phyloP scores from a whole-genome alignment of 805 yeast genomes.

The Yamadazyma insecticola region DNA sequence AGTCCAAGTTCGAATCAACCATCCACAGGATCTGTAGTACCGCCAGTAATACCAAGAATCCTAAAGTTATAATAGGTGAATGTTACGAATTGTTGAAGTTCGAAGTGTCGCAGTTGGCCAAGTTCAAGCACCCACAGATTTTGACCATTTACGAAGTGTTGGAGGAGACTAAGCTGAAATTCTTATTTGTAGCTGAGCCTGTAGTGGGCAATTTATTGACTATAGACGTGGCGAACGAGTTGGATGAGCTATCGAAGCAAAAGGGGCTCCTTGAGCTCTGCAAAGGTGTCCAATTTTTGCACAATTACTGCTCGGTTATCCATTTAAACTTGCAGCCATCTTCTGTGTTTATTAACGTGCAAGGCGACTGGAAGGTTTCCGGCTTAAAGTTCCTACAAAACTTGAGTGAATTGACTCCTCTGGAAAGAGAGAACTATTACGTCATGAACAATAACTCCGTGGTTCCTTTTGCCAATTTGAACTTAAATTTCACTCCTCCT shows the following conservation, averaged over 20 bases:
- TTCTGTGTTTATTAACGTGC: constrained; percentile 70
- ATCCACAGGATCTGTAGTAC: constrained; percentile 35
- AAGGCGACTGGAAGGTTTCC: constrained; percentile 90
- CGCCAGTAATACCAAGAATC: constrained; percentile 32
- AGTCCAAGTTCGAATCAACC: constrained; percentile 61
- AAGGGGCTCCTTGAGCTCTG: constrained; percentile 79
- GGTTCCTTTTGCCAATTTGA: constrained; percentile 71
- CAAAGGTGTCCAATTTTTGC: constrained; percentile 78
- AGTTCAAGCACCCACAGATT: constrained; percentile 85
- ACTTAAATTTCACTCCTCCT: constrained; percentile 78
- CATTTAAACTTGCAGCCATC: constrained; percentile 78
- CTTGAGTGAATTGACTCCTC: constrained; percentile 44
- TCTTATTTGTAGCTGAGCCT: constrained; percentile 82
- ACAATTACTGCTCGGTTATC: constrained; percentile 65
- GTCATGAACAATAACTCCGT: constrained; percentile 72
- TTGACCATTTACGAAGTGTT: constrained; percentile 81
- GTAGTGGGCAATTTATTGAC: constrained; percentile 54
- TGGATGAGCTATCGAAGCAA: constrained; percentile 70
- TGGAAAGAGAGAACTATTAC: constrained; percentile 52
- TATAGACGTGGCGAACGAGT: constrained; percentile 18
- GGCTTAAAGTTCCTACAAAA: constrained; percentile 57
- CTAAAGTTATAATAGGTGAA: constrained; percentile 55
- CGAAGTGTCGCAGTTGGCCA: constrained; percentile 70
- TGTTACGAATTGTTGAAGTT: constrained; percentile 58
- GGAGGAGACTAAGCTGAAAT: constrained; percentile 76